Evolutionary conservation across 805 yeast species (phyloP), one percentile per base, ranked within the genome.

Genomic region (Yamadazyma phyllophila): DNA sequence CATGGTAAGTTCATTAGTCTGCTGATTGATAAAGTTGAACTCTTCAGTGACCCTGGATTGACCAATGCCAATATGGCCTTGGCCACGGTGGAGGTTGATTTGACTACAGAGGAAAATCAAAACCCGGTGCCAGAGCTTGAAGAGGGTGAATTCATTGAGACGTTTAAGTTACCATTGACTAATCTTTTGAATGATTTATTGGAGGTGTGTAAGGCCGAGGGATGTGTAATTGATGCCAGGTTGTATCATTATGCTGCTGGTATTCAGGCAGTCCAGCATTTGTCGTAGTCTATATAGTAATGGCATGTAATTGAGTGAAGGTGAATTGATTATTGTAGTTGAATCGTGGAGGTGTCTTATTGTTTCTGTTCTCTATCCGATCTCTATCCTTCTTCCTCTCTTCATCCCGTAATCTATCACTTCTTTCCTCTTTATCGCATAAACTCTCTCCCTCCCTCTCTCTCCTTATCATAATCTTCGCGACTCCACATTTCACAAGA

Each of bases 91-190:
- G 79, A 83, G 43, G 80, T 92, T 14, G 98, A 92, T 58, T 66
- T 87, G 67, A 55, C 67, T 2, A 82, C 80, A 45, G 77, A 76
- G 14, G 78, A 83, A 48, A 94, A 92, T 63, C 54, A 65, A 48
- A 69, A 82, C 49, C 97, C 97, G 1, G 60, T 69, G 46, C 80
- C 95, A 2, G 75, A 85, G 51, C 71, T 94, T 50, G 97, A 94
- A 66, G 97, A 89, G 6, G 85, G 83, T 49, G 99, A 92, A 68
- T 92, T 86, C 61, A 94, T 92, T 42, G 97, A 90, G 57, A 82
- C 88, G n/a, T 87, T 92, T 60, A 73, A 81, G 5, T 80, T 85
- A 36, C 89, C 91, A 11, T 63, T 90, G 52, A 64, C 67, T 12
- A 63, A 72, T 13, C 74, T 92, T 38, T 80, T 83, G 6, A 74